Conservation (phyloP, 2,329 filamentous ascomycete species). For the Clonostachys rhizophaga region DNA sequence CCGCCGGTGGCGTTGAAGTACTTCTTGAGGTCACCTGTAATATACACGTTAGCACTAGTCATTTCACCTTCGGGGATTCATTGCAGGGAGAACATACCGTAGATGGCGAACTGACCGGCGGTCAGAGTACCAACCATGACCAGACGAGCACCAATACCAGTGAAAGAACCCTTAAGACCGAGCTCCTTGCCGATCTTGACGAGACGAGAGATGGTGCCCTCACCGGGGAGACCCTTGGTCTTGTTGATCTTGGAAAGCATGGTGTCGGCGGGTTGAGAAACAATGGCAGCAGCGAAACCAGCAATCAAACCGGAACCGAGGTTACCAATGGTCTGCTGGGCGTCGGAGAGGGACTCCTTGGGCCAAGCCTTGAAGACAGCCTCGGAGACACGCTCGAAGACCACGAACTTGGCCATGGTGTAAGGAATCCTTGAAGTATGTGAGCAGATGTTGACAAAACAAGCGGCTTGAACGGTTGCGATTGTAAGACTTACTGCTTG, state of each 20-base stretch:
- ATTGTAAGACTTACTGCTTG: constrained; percentile 27
- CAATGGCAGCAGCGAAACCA: constrained; percentile 79
- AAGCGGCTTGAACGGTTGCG: not conserved
- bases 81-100: constrained; percentile 49
- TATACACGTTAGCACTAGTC: too few relatives aligned
- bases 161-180: constrained; percentile 71
- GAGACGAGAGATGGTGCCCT: constrained; percentile 74
- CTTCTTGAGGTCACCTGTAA: constrained; percentile 54
- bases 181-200: constrained; percentile 88
- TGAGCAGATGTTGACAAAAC: constrained; percentile 7
- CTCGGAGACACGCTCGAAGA: constrained; percentile 85
- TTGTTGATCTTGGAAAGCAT: constrained; percentile 98
- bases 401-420: constrained; percentile 94
- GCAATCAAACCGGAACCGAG: constrained; percentile 50
- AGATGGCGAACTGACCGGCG: constrained; percentile 84
- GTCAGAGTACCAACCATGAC: constrained; percentile 67
- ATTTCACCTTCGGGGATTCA: not conserved
- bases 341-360: constrained; percentile 65
- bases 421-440: constrained; percentile 65
- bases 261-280: constrained; percentile 88
- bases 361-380: constrained; percentile 62
- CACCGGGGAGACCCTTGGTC: constrained; percentile 81
- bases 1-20: constrained; percentile 67
- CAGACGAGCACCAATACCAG: constrained; percentile 72
- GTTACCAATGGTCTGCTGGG: constrained; percentile 76